These are phyloP conservation scores for Plasmodium billcollinsi DNA, from an alignment of 169 alveolate genomes.

Conservation along the genomic window DNA sequence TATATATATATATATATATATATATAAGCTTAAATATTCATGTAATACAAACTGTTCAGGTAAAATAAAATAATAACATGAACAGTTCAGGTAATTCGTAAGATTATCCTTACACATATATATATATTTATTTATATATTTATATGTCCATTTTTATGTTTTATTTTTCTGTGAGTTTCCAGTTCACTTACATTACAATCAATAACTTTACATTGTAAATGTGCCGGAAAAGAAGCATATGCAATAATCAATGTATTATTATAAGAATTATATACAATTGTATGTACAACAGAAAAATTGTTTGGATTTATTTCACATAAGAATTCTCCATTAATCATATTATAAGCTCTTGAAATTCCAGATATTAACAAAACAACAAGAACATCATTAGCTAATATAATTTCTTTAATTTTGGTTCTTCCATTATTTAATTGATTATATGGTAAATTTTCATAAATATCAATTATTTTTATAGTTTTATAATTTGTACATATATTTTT, in stretches of 20 bases:
- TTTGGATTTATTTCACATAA: slow-evolving; percentile 34
- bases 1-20: too few relatives aligned
- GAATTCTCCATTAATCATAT: slow-evolving; percentile 45
- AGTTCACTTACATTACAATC: slow-evolving; percentile 73
- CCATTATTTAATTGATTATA: slow-evolving; percentile 74
- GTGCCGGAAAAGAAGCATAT: slow-evolving; percentile 85
- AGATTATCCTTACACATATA: not conserved
- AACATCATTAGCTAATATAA: slow-evolving; percentile 81
- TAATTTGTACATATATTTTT: slow-evolving; percentile 25
- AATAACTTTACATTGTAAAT: slow-evolving; percentile 84
- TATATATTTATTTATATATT: not conserved
- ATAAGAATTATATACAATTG: slow-evolving; percentile 81
- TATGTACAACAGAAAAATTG: slow-evolving; percentile 81
- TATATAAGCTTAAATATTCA: too few relatives aligned
- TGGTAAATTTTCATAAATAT: slow-evolving; percentile 80
- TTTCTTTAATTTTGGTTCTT: slow-evolving; percentile 81
- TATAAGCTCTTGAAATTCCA: slow-evolving; percentile 84
- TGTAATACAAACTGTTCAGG: not conserved
- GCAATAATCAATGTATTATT: slow-evolving; percentile 86
- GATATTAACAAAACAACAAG: slow-evolving; percentile 80
- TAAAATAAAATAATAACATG: slow-evolving; percentile 4
- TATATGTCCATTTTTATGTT: not conserved
- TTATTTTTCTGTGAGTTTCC: not conserved
- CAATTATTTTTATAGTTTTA: slow-evolving; percentile 76
- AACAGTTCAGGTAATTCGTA: not conserved